Percentiles rank a stretch among this genome's conserved stretches.
phyloP scores from a whole-genome alignment of 768 basidiomycete species.

The Suillus ampliporus region DNA sequence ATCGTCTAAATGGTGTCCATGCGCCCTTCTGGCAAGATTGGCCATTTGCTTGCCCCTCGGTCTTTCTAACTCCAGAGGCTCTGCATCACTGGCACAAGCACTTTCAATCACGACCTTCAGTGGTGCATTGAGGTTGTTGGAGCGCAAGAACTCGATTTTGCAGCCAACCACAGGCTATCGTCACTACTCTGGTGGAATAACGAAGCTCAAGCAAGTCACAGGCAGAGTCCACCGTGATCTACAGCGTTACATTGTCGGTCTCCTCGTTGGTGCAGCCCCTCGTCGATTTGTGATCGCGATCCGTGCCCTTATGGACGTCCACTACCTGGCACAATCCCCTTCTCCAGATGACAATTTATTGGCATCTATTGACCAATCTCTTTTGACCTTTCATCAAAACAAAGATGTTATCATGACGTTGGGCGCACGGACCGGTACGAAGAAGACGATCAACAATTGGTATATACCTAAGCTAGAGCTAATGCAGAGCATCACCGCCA shows the following conservation, averaged over 20 bases:
- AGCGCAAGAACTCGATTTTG: conserved; percentile 36
- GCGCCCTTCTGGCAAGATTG: background rate
- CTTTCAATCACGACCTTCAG: conserved; percentile 8
- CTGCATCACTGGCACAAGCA: background rate
- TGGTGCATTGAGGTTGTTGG: conserved; percentile 44
- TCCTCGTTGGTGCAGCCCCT: no score
- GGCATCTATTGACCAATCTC: conserved; percentile 22
- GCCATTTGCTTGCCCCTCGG: background rate
- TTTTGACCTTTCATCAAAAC: conserved; percentile 39
- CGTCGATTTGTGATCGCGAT: no score
- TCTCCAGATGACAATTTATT: no score
- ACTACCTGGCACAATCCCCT: no score
- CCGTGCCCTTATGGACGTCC: no score
- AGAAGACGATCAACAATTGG: no score
- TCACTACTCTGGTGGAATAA: conserved; percentile 45
- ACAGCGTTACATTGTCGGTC: no score
- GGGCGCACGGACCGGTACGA: no score
- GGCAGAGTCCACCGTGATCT: no score
- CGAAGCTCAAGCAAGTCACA: no score
- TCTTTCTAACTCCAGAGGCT: conserved; percentile 7
- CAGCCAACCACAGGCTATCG: conserved; percentile 41
- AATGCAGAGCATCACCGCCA: no score
- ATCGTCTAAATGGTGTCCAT: background rate
- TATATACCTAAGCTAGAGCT: no score
- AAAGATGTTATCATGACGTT: conserved; percentile 40